These are phyloP conservation scores for Strobilomyces echinocephalus DNA, from an alignment of 768 basidiomycete genomes.

Conservation along the genomic window DNA sequence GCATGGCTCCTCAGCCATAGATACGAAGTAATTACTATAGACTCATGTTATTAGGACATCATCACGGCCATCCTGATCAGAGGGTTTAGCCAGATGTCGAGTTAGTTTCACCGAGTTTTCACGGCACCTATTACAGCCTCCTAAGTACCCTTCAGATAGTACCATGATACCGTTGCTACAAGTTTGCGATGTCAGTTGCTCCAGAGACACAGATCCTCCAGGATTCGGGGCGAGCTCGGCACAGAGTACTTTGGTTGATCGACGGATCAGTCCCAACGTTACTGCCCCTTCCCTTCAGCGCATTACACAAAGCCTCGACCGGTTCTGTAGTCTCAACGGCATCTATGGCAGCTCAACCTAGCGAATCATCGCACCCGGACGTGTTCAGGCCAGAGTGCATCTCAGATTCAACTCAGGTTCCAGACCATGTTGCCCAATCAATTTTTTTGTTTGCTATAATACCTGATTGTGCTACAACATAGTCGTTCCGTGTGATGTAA, in stretches of 20 bases:
- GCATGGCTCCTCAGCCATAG: slow-evolving; percentile 51
- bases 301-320: slow-evolving; percentile 77
- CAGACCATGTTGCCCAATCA: no score
- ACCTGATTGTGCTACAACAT: no score
- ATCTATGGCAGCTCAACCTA: slow-evolving; percentile 45
- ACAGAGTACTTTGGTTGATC: slow-evolving; percentile 42
- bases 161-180: slow-evolving; percentile 41
- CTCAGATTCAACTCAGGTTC: no score
- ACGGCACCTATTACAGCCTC: background rate
- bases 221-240: slow-evolving; percentile 59
- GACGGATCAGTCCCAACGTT: slow-evolving; percentile 63
- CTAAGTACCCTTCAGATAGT: background rate
- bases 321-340: slow-evolving; percentile 70
- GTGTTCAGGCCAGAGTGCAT: no score
- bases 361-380: slow-evolving; percentile 35
- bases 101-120: background rate
- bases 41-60: slow-evolving; percentile 21
- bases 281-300: slow-evolving; percentile 64
- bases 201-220: slow-evolving; percentile 51
- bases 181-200: slow-evolving; percentile 47
- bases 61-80: slow-evolving; percentile 15
- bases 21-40: slow-evolving; percentile 30
- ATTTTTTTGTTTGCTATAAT: no score
- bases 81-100: background rate
- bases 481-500: no score